phyloP scores from a whole-genome alignment of 2,329 filamentous ascomycete genomes.

The Nothophoma quercina region DNA sequence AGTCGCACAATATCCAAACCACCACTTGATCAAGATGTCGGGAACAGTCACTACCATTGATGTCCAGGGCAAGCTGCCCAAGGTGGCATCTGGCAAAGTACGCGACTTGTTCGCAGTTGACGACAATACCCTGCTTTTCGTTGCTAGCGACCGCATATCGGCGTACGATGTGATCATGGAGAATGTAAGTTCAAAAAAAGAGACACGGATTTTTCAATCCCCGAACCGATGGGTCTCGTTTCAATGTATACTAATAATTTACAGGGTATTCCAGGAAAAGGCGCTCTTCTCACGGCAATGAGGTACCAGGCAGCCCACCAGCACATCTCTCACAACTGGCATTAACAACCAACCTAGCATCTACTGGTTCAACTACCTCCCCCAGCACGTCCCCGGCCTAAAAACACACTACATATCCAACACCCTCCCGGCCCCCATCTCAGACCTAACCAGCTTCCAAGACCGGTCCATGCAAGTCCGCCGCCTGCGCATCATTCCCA shows the following conservation, averaged over 20 bases:
- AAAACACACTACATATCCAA: constrained; percentile 70
- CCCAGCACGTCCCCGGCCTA: constrained; percentile 63
- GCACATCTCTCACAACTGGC: neutral
- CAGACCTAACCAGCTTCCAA: constrained; percentile 57
- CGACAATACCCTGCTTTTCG: constrained; percentile 76
- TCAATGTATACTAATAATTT: neutral
- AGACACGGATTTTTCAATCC: neutral
- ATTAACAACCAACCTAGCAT: constrained; percentile 38
- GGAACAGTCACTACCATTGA: constrained; percentile 41
- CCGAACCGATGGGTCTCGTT: neutral
- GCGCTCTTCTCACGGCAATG: constrained; percentile 71
- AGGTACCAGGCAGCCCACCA: constrained; percentile 49
- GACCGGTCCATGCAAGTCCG: constrained; percentile 80
- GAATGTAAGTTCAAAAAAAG: constrained; percentile 64
- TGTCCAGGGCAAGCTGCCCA: constrained; percentile 49
- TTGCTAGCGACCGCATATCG: constrained; percentile 88
- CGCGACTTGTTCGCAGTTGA: constrained; percentile 81
- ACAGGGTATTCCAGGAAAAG: constrained; percentile 73
- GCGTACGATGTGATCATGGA: constrained; percentile 92
- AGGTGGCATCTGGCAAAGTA: constrained; percentile 74
- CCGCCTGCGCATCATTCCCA: constrained; percentile 75
- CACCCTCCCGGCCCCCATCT: constrained; percentile 57
- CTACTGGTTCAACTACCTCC: constrained; percentile 72
- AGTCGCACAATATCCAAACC: constrained; percentile 14
- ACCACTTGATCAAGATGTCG: constrained; percentile 16